Evolutionary conservation across 2,329 filamentous ascomycete species (phyloP).

Genomic region (Exserohilum turcica): DNA sequence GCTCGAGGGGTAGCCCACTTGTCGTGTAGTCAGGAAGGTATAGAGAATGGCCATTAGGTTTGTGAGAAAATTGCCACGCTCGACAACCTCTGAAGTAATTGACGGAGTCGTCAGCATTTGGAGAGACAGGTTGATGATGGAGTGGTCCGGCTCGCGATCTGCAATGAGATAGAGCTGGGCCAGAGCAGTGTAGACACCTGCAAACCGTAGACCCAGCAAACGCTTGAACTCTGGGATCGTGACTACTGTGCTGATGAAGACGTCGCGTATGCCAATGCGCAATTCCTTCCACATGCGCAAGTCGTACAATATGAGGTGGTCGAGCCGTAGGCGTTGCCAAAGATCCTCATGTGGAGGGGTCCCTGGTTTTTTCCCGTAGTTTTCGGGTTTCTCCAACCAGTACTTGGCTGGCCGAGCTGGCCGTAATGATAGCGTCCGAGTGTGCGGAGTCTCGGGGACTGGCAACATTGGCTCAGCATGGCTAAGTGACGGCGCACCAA

Average conservation of each 20-base stretch:
- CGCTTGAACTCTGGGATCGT: conserved; percentile 96
- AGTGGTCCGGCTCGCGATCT: conserved; percentile 95
- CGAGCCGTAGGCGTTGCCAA: conserved; percentile 84
- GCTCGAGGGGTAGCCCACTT: conserved; percentile 92
- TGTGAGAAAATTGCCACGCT: conserved; percentile 92
- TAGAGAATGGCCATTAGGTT: conserved; percentile 96
- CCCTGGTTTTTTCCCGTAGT: conserved; percentile 66
- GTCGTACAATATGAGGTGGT: conserved; percentile 95
- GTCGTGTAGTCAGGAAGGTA: conserved; percentile 92
- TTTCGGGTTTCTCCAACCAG: conserved; percentile 81
- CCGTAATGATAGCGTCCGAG: conserved; percentile 51
- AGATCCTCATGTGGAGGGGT: conserved; percentile 81
- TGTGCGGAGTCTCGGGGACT: conserved; percentile 78
- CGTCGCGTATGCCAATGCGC: conserved; percentile 83
- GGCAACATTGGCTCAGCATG: conserved; percentile 69
- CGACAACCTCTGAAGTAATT: conserved; percentile 93
- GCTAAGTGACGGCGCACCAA: conserved; percentile 62
- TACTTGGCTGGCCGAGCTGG: conserved; percentile 74
- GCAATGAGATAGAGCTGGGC: conserved; percentile 95
- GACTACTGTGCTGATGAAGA: conserved; percentile 96
- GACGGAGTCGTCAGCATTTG: conserved; percentile 97
- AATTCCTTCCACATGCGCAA: conserved; percentile 96
- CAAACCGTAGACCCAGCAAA: conserved; percentile 88
- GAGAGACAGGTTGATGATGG: conserved; percentile 95
- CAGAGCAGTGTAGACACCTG: conserved; percentile 89